phyloP scores from a whole-genome alignment of 2,329 filamentous ascomycete species.

The Mycogone perniciosa region DNA sequence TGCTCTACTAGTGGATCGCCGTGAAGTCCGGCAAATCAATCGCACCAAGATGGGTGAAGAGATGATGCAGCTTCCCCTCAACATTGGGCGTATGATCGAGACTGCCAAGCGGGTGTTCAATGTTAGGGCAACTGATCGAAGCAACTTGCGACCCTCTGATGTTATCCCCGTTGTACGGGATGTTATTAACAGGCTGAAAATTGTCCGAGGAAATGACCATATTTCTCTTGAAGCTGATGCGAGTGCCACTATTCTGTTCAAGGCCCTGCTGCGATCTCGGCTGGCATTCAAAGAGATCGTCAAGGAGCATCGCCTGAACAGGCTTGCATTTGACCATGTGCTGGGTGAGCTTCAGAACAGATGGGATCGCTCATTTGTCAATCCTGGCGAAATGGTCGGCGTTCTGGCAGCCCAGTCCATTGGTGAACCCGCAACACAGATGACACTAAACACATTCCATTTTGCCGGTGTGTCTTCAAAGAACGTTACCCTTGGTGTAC shows the following conservation, averaged over 20 bases:
- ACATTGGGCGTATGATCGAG: slow-evolving; percentile 84
- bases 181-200: slow-evolving; percentile 68
- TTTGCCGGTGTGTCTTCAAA: slow-evolving; percentile 99
- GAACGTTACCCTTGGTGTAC: slow-evolving; percentile 98
- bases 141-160: slow-evolving; percentile 82
- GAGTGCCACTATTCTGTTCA: slow-evolving; percentile 87
- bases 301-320: slow-evolving; percentile 77
- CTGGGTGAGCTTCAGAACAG: slow-evolving; percentile 84
- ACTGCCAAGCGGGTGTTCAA: slow-evolving; percentile 86
- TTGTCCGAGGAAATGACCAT: slow-evolving; percentile 77
- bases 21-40: slow-evolving; percentile 64
- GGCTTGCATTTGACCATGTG: slow-evolving; percentile 86
- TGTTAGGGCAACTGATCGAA: slow-evolving; percentile 77
- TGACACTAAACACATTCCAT: slow-evolving; percentile 99
- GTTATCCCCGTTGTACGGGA: slow-evolving; percentile 74
- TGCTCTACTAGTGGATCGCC: slow-evolving; percentile 65
- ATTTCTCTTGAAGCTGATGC: slow-evolving; percentile 82
- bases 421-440: slow-evolving; percentile 96
- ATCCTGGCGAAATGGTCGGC: slow-evolving; percentile 97
- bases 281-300: slow-evolving; percentile 92
- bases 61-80: slow-evolving; percentile 85
- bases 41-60: slow-evolving; percentile 68
- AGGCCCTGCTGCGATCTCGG: slow-evolving; percentile 80
- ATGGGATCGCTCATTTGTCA: slow-evolving; percentile 79
- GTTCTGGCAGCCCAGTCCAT: slow-evolving; percentile 97